These are phyloP conservation scores for Brettanomyces bruxellensis DNA, from an alignment of 805 yeast genomes.

Conservation along the genomic window DNA sequence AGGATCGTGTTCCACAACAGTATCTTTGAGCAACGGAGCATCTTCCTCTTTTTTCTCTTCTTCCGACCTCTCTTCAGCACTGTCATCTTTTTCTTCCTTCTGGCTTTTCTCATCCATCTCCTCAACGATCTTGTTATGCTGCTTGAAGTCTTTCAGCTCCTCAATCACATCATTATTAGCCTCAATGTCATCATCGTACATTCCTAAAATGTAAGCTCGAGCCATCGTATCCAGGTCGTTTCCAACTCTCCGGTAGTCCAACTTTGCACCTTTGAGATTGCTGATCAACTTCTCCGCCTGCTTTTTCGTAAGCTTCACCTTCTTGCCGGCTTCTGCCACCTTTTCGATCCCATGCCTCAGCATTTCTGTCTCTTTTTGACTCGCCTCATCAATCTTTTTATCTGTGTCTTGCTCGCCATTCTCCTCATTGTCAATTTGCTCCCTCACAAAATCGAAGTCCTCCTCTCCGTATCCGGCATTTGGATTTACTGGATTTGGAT, in stretches of 20 bases:
- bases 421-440: constrained; percentile 10
- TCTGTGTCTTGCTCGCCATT: constrained; percentile 13
- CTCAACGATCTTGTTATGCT: constrained; percentile 40
- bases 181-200: constrained; percentile 51
- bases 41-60: constrained; percentile 30
- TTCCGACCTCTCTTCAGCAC: constrained; percentile 19
- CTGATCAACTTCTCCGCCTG: background rate
- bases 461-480: constrained; percentile 10
- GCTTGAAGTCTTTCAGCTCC: constrained; percentile 43
- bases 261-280: constrained; percentile 18
- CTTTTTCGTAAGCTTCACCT: background rate
- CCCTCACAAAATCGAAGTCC: constrained; percentile 15
- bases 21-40: constrained; percentile 31
- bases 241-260: constrained; percentile 34
- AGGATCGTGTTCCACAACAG: constrained; percentile 34
- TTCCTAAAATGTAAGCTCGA: constrained; percentile 48
- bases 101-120: constrained; percentile 13
- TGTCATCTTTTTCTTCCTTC: constrained; percentile 1
- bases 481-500: constrained; percentile 11
- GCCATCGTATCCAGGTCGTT: constrained; percentile 50
- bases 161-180: constrained; percentile 46
- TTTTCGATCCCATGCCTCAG: background rate
- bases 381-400: constrained; percentile 5
- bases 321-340: no score
- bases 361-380: constrained; percentile 4